These are phyloP conservation scores for Phytophthora citrophthora DNA, from an alignment of 352 stramenopile species.

Conservation along the genomic window DNA sequence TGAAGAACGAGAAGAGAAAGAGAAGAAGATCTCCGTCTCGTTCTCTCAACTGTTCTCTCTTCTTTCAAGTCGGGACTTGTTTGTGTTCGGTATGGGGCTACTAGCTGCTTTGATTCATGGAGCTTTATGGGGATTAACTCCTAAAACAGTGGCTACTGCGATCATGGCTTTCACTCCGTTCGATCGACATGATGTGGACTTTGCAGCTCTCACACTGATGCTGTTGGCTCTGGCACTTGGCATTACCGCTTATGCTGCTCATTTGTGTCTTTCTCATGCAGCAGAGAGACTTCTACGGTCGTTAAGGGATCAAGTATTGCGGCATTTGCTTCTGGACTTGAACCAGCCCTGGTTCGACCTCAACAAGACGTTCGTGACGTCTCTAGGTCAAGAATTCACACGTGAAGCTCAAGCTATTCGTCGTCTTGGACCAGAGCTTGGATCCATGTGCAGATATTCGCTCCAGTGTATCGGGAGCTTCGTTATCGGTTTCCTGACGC, in stretches of 20 bases:
- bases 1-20: constrained; percentile 7
- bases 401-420: constrained; percentile 26
- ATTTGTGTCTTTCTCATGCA: constrained; percentile 32
- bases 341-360: constrained; percentile 29
- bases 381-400: constrained; percentile 14
- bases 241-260: constrained; percentile 25
- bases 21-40: background rate
- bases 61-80: constrained; percentile 16
- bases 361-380: background rate
- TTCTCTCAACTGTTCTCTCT: constrained; percentile 23
- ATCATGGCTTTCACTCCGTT: constrained; percentile 25
- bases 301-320: constrained; percentile 28
- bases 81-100: constrained; percentile 29
- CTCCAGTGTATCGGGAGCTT: constrained; percentile 29
- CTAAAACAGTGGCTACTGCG: constrained; percentile 1
- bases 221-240: constrained; percentile 24
- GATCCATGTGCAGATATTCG: constrained; percentile 15
- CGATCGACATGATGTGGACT: constrained; percentile 17
- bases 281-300: constrained; percentile 20
- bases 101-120: constrained; percentile 29
- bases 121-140: constrained; percentile 16
- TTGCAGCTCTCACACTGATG: constrained; percentile 24
- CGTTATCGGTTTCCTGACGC: constrained; percentile 16
- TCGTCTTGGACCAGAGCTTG: constrained; percentile 26
- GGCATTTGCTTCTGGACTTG: constrained; percentile 27